These are phyloP conservation scores for Backusella circina DNA, from an alignment of 192 early-diverging fungal species.

Conservation along the genomic window DNA sequence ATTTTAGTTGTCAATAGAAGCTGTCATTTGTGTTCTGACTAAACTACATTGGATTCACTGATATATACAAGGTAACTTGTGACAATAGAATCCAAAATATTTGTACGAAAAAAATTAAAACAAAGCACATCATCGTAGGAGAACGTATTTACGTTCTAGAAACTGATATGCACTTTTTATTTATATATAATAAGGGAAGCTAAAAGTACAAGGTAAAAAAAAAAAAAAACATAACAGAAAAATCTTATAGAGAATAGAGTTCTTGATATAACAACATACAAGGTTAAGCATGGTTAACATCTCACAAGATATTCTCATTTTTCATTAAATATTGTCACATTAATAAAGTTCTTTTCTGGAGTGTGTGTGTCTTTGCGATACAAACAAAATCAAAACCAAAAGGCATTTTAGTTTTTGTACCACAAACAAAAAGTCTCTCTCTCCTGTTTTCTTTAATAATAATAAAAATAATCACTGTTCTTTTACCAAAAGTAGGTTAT, in stretches of 20 bases:
- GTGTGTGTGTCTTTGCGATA: background rate
- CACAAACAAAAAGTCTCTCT: background rate
- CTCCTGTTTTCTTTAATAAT: background rate
- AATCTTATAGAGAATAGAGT: background rate
- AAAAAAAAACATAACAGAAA: background rate
- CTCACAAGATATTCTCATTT: too few relatives aligned
- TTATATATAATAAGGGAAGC: background rate
- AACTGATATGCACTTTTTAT: background rate
- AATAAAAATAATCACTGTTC: background rate
- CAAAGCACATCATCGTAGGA: background rate
- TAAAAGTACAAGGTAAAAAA: background rate
- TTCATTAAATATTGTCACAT: too few relatives aligned
- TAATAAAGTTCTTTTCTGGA: background rate
- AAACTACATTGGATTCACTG: background rate
- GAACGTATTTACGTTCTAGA: background rate
- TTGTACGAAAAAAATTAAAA: background rate
- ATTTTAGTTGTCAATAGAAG: background rate
- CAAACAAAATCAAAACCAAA: background rate
- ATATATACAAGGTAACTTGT: background rate
- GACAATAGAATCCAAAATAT: background rate
- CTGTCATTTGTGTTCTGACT: background rate
- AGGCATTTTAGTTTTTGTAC: background rate
- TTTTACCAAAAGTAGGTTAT: background rate
- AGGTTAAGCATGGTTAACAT: background rate
- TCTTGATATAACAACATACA: background rate